Evolutionary conservation across 352 stramenopile genomes (phyloP).

Genomic region (Lagenidium giganteum): DNA sequence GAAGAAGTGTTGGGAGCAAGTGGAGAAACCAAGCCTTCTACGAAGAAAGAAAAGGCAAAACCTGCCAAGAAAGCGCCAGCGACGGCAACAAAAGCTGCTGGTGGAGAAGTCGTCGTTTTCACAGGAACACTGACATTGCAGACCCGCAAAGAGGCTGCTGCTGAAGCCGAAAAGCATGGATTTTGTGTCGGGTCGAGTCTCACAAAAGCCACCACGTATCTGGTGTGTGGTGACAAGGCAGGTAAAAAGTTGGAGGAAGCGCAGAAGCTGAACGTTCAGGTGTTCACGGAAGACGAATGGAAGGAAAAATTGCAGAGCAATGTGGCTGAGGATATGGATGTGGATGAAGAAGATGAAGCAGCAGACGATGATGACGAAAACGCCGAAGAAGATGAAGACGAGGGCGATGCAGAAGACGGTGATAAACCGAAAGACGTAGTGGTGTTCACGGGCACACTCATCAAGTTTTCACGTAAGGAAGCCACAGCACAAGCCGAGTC

Average conservation of each 20-base stretch:
- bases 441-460: constrained; percentile 24
- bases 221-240: constrained; percentile 33
- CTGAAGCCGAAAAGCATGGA: constrained; percentile 27
- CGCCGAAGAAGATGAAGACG: neutral
- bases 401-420: neutral
- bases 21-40: neutral
- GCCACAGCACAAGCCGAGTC: constrained; percentile 17
- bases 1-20: constrained; percentile 12
- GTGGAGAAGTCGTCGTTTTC: constrained; percentile 48
- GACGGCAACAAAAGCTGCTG: too few species aligned
- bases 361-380: neutral
- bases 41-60: too few species aligned
- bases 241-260: constrained; percentile 17
- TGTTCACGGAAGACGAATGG: constrained; percentile 40
- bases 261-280: constrained; percentile 20
- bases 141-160: constrained; percentile 30
- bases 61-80: too few species aligned
- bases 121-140: constrained; percentile 34
- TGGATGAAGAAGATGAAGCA: too few species aligned
- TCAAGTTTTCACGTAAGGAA: constrained; percentile 24
- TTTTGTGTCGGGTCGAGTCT: constrained; percentile 29
- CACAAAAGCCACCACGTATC: constrained; percentile 31
- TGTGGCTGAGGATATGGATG: neutral
- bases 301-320: constrained; percentile 23
- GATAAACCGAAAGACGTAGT: constrained; percentile 8